Evolutionary conservation across 768 basidiomycete genomes (phyloP).

Genomic region (Amanita fuliginea): DNA sequence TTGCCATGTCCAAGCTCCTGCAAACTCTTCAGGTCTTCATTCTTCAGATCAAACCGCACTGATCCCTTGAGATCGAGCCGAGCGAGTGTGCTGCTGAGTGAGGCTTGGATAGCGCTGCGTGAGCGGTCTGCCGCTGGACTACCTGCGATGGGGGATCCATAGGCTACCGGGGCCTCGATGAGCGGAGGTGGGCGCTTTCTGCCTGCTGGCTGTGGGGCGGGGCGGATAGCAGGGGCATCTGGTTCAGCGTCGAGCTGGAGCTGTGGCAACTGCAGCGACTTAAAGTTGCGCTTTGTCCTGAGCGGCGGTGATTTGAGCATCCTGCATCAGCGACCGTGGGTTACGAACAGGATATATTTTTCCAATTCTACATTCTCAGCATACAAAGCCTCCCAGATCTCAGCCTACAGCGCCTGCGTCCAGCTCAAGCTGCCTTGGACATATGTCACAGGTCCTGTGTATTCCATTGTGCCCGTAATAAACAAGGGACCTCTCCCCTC

Average conservation of each 20-base stretch:
- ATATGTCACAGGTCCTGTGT: too few species aligned
- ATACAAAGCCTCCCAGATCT: too few species aligned
- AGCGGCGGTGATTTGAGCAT: constrained; percentile 28
- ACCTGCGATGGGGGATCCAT: not conserved
- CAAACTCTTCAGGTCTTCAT: constrained; percentile 85
- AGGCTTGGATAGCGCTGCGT: constrained; percentile 58
- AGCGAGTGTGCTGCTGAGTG: constrained; percentile 78
- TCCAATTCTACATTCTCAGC: not conserved
- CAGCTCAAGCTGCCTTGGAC: too few species aligned
- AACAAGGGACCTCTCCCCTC: too few species aligned
- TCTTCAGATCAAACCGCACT: constrained; percentile 71
- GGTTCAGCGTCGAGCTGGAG: not conserved
- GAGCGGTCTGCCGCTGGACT: constrained; percentile 42
- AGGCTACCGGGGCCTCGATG: constrained; percentile 26
- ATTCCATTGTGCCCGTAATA: too few species aligned
- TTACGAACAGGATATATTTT: too few species aligned
- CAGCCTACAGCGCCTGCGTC: too few species aligned
- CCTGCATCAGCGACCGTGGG: not conserved
- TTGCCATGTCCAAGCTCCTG: constrained; percentile 93
- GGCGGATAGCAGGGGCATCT: not conserved
- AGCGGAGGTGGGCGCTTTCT: constrained; percentile 76
- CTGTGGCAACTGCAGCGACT: constrained; percentile 54
- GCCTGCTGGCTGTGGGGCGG: constrained; percentile 15
- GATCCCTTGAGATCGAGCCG: constrained; percentile 70
- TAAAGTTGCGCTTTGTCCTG: constrained; percentile 90